Evolutionary conservation across 78 protist species (phyloP), one percentile per base, ranked within the genome.

Genomic region (Dictyostelium citrinum): DNA sequence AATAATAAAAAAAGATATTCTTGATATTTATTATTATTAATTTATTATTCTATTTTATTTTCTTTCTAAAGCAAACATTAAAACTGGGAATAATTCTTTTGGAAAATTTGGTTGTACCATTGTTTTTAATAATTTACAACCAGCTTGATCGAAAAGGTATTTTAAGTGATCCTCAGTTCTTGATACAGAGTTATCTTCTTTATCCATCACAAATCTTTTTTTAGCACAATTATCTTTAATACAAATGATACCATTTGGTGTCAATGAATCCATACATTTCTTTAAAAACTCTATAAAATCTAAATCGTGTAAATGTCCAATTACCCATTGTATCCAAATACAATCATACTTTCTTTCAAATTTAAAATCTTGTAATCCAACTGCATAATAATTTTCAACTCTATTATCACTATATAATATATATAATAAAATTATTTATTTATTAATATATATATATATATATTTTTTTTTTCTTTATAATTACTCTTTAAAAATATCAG

Each of bases 321-420:
- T 81, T 9, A 96, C 98, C 98, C 98, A 97, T 88, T 97, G 98
- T 12, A 96, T 82, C 97, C 98, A 92, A 33, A 97, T 60, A 55
- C 91, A 49, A 91, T 97, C 98, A 90, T 97, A 97, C 11, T 58
- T 37, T 24, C 22, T 24, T 10, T 22, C 81, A 43, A 90, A 86
- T 27, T 33, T 35, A 61, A 91, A 90, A 74, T 90, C 93, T 83
- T 97, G 97, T 68, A 96, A 24, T 12, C 97, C 96, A 16, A 76
- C 37, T n/a, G 91, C 85, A 68, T 90, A 79, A 35, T 83, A 83
- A 35, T 86, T 68, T 17, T 82, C 88, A 80, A 96, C 90, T 20
- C 80, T 78, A 17, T 71, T 82, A 20, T 68, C 92, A 64, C 91
- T 85, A 24, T 12, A 4, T 31, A 12, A 70, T 7, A 70, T 70